phyloP scores from a whole-genome alignment of 129 eudicot species.

The Erigeron canadensis region DNA sequence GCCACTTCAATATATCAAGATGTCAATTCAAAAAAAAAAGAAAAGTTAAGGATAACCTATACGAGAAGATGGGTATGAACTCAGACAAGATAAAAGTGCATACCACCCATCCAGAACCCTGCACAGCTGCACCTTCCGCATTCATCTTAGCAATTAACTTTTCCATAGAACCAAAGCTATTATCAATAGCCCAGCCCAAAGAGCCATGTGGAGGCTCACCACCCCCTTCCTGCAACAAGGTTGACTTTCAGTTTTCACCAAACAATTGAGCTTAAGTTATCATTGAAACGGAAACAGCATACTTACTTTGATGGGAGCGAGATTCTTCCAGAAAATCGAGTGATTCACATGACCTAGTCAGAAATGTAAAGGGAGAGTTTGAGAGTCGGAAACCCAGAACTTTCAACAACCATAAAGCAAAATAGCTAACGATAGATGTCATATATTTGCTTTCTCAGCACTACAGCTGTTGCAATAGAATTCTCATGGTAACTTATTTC shows the following conservation, averaged over 20 bases:
- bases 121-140: constrained; percentile 94
- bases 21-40: constrained; percentile 13
- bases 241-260: background rate
- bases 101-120: constrained; percentile 99
- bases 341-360: constrained; percentile 89
- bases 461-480: constrained; percentile 1
- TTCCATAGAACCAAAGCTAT: constrained; percentile 72
- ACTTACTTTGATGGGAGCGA: constrained; percentile 64
- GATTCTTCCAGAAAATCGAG: constrained; percentile 98
- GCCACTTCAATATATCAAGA: constrained; percentile 61
- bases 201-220: constrained; percentile 87
- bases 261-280: background rate
- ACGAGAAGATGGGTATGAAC: background rate
- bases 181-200: constrained; percentile 75
- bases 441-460: background rate
- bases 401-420: background rate
- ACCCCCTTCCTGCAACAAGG: constrained; percentile 75
- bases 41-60: background rate
- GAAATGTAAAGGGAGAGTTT: constrained; percentile 6
- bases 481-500: background rate
- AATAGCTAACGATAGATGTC: background rate
- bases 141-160: constrained; percentile 77
- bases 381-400: background rate
- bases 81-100: constrained; percentile 17
- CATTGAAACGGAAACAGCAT: background rate